A percentile compares a stretch with the other conserved stretches of the same genome.
phyloP scores from a whole-genome alignment of 306 rosid genomes.

The Pterocarpus santalinus region DNA sequence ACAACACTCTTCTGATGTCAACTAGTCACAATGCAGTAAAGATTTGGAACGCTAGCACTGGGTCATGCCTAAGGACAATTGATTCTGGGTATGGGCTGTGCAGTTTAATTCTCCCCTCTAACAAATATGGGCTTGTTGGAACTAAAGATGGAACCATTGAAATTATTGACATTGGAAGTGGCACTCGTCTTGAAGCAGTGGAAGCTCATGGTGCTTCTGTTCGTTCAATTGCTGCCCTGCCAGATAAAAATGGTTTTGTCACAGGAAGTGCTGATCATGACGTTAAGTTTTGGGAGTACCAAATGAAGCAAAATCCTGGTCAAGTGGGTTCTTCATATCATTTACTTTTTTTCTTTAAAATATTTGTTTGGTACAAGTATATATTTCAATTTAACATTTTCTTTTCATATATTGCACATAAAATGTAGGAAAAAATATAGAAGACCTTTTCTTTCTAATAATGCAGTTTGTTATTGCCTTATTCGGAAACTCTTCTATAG shows the following conservation, averaged over 20 bases:
- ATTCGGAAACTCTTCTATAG: slow-evolving; percentile 15
- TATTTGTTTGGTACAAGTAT: neutral
- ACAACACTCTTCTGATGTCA: slow-evolving; percentile 87
- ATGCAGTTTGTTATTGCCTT: neutral
- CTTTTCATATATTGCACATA: slow-evolving; percentile 28
- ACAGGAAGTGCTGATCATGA: slow-evolving; percentile 96
- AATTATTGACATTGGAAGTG: slow-evolving; percentile 87
- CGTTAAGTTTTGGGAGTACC: slow-evolving; percentile 94
- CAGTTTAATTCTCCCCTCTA: slow-evolving; percentile 76
- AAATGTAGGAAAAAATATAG: slow-evolving; percentile 12
- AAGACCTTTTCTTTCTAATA: neutral
- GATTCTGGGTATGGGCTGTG: slow-evolving; percentile 91
- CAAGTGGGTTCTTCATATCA: slow-evolving; percentile 70
- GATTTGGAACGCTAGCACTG: slow-evolving; percentile 93
- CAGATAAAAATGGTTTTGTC: slow-evolving; percentile 79
- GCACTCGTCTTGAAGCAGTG: slow-evolving; percentile 77
- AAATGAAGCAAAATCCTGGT: slow-evolving; percentile 67
- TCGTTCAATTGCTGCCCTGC: slow-evolving; percentile 74
- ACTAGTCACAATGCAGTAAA: slow-evolving; percentile 94
- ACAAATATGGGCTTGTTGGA: slow-evolving; percentile 93
- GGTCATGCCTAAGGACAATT: slow-evolving; percentile 94
- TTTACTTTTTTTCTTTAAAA: neutral
- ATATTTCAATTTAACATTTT: slow-evolving; percentile 24
- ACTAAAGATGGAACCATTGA: slow-evolving; percentile 86
- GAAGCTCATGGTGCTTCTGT: slow-evolving; percentile 92